Conservation (phyloP, 2,329 filamentous ascomycete species). For the Escovopsis sp. region DNA sequence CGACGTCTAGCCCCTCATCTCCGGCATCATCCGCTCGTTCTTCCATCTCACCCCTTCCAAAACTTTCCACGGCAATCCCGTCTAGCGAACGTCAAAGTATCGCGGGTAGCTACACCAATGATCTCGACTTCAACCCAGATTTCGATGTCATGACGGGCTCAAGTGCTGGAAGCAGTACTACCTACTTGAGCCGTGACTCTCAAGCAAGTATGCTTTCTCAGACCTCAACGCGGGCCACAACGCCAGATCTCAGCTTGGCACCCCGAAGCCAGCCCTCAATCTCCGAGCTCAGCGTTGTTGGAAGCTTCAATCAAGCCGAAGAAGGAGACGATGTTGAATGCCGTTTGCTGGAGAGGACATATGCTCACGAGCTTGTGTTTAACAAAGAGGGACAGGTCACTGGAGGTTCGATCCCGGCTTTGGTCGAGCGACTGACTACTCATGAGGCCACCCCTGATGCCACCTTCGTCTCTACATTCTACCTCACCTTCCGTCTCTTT, state of each 20-base stretch:
- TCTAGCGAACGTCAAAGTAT: constrained; percentile 34
- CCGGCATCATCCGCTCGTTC: constrained; percentile 35
- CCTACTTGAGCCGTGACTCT: constrained; percentile 67
- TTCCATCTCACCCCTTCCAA: constrained; percentile 40
- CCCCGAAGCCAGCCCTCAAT: constrained; percentile 47
- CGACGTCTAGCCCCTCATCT: constrained; percentile 26
- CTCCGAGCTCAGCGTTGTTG: constrained; percentile 53
- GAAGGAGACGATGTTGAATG: constrained; percentile 69
- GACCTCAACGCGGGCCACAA: constrained; percentile 76
- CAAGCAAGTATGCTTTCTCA: constrained; percentile 68
- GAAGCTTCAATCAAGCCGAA: constrained; percentile 53
- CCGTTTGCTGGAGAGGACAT: constrained; percentile 81
- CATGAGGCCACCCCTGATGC: constrained; percentile 87
- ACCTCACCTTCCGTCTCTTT: constrained; percentile 89
- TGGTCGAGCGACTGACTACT: constrained; percentile 88
- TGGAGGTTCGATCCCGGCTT: constrained; percentile 74
- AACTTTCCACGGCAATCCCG: constrained; percentile 36
- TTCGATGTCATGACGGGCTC: constrained; percentile 61
- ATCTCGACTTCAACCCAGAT: constrained; percentile 39
- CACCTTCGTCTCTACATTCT: constrained; percentile 87
- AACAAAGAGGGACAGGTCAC: constrained; percentile 94
- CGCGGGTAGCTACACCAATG: constrained; percentile 30
- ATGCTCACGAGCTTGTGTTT: constrained; percentile 76
- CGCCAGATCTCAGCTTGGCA: constrained; percentile 50
- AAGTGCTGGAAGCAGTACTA: constrained; percentile 64